A percentile compares a stretch with the other conserved stretches of the same genome.
phyloP scores from a whole-genome alignment of 2,329 filamentous ascomycete genomes.

The Fusarium sp. region DNA sequence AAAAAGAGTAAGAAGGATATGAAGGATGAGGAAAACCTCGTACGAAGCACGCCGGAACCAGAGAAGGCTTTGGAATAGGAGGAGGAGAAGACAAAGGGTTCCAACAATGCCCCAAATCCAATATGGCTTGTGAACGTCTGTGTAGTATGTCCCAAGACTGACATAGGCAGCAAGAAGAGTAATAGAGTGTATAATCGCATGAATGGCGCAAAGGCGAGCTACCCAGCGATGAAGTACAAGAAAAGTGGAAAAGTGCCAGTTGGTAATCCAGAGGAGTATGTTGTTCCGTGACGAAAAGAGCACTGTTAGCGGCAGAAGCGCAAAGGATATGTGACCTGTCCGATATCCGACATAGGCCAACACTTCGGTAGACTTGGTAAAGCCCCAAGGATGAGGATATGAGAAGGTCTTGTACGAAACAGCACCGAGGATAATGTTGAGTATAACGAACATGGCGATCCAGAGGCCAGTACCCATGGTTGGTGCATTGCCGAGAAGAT shows the following conservation, averaged over 20 bases:
- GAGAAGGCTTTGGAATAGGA: rapidly evolving
- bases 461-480: neutral
- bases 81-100: neutral
- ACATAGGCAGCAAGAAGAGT: neutral
- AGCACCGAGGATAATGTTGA: neutral
- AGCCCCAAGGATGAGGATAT: neutral
- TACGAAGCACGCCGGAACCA: neutral
- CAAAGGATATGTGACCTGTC: neutral
- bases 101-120: neutral
- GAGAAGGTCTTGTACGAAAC: neutral
- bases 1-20: neutral
- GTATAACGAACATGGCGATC: neutral
- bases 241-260: neutral
- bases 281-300: neutral
- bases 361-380: neutral
- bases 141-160: neutral
- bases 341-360: neutral
- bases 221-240: neutral
- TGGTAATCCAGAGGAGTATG: neutral
- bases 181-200: neutral
- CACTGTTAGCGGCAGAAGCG: rapidly evolving
- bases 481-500: neutral
- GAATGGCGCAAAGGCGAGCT: neutral
- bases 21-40: neutral
- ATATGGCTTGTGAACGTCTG: neutral